A percentile compares a stretch with the other conserved stretches of the same genome.
Evolutionary conservation across 75 land plant species (phyloP).

Genomic region (Sequoiadendron giganteum): DNA sequence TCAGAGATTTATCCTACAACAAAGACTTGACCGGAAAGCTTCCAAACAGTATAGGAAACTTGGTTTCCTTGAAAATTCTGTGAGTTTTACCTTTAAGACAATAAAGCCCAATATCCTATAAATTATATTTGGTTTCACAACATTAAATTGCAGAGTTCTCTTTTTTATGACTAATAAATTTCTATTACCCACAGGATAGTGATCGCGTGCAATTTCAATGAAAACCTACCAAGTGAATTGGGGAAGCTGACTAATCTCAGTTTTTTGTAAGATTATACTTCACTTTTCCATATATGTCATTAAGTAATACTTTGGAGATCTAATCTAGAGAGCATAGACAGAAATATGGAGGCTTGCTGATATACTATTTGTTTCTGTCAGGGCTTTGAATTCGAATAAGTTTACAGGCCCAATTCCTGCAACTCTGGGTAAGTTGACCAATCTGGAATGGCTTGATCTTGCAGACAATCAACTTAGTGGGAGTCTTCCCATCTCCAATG

Average conservation of each 20-base stretch:
- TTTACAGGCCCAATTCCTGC: slow-evolving; percentile 72
- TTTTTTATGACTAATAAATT: neutral
- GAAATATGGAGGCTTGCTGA: slow-evolving; percentile 16
- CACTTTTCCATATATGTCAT: neutral
- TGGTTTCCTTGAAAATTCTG: neutral
- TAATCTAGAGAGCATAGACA: no score
- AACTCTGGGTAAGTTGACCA: slow-evolving; percentile 43
- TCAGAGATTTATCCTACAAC: slow-evolving; percentile 13
- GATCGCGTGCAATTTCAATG: neutral
- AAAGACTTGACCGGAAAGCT: neutral
- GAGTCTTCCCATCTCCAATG: slow-evolving; percentile 53
- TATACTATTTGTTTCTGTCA: slow-evolving; percentile 15
- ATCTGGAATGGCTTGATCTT: slow-evolving; percentile 64
- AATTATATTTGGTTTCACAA: no score
- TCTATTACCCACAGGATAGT: neutral
- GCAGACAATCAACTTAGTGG: slow-evolving; percentile 57
- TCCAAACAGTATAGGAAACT: slow-evolving; percentile 3
- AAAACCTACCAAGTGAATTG: no score
- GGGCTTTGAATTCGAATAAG: neutral
- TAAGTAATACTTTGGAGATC: neutral
- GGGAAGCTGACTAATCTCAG: neutral
- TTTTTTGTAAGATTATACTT: neutral
- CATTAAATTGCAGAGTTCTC: no score
- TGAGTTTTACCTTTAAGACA: neutral
- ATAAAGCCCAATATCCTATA: neutral